These are phyloP conservation scores for Dissoconium aciculare DNA, from an alignment of 2,329 filamentous ascomycete genomes.

Conservation along the genomic window DNA sequence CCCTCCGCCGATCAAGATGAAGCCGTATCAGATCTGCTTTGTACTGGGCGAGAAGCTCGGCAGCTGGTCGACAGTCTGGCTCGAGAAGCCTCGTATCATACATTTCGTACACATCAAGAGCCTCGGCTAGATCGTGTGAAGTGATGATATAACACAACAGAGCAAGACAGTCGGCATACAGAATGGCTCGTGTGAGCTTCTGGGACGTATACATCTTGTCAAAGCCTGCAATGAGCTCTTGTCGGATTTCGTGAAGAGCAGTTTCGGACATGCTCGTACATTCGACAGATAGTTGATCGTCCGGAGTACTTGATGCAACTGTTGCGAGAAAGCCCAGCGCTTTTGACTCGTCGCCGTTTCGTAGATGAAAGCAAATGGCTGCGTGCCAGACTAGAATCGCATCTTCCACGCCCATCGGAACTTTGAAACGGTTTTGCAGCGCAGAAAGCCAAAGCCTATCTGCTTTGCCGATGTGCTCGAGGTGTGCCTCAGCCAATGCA, in stretches of 20 bases:
- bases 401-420: conserved; percentile 26
- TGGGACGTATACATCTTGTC: conserved; percentile 42
- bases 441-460: conserved; percentile 53
- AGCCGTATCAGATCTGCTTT: conserved; percentile 50
- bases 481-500: conserved; percentile 52
- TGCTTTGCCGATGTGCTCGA: conserved; percentile 43
- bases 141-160: conserved; percentile 52
- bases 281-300: background rate
- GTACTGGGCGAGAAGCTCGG: conserved; percentile 54
- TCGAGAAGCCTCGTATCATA: conserved; percentile 27
- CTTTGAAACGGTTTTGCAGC: conserved; percentile 40
- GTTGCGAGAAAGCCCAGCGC: conserved; percentile 25
- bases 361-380: conserved; percentile 55
- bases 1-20: conserved; percentile 46
- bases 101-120: conserved; percentile 32
- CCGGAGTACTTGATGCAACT: conserved; percentile 9
- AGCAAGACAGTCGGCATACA: conserved; percentile 47
- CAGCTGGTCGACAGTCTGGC: background rate
- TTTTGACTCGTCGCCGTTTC: conserved; percentile 22
- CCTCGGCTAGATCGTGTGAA: conserved; percentile 20
- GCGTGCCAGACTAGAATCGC: conserved; percentile 40
- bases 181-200: conserved; percentile 34
- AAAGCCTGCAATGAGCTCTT: conserved; percentile 39
- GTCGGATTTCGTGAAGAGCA: conserved; percentile 37
- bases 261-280: background rate